Percentiles rank a stretch among this genome's conserved stretches.
phyloP scores from a whole-genome alignment of 176 grass and related monocot species.

The Chloris gayana region DNA sequence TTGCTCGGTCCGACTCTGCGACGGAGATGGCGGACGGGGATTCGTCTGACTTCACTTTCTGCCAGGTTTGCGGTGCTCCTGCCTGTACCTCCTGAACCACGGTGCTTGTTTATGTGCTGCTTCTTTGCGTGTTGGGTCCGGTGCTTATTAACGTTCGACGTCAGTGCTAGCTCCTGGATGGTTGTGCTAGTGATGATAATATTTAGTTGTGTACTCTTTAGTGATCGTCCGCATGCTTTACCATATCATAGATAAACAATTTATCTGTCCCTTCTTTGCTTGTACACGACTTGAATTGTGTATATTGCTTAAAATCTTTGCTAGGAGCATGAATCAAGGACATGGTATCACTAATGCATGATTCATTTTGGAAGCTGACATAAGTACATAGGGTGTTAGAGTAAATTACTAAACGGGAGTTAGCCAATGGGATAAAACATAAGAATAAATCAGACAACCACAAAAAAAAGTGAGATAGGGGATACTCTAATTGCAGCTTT shows the following conservation, averaged over 20 bases:
- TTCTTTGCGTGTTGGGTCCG: too few species aligned
- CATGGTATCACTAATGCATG: not conserved
- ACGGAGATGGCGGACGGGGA: constrained; percentile 3
- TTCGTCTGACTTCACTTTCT: constrained; percentile 92
- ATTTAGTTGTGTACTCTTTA: too few species aligned
- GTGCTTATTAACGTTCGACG: too few species aligned
- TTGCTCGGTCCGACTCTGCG: too few species aligned
- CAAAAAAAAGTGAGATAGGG: too few species aligned
- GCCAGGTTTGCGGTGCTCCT: constrained; percentile 42
- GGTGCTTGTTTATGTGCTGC: too few species aligned
- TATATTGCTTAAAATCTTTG: not conserved
- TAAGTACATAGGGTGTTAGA: not conserved
- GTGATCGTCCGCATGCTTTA: not conserved
- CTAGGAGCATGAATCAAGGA: not conserved
- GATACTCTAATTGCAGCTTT: not conserved
- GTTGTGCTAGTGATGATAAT: not conserved
- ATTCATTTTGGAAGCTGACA: not conserved
- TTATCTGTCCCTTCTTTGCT: not conserved
- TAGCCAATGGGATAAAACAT: not conserved
- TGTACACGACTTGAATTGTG: not conserved
- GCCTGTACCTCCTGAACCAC: not conserved
- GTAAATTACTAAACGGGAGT: too few species aligned
- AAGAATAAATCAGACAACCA: not conserved
- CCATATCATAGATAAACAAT: not conserved
- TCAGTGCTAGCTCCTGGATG: not conserved